Percentiles rank a stretch among this genome's conserved stretches.
Evolutionary conservation across 2,329 filamentous ascomycete genomes (phyloP).

Genomic region (Aspergillus nomiae): DNA sequence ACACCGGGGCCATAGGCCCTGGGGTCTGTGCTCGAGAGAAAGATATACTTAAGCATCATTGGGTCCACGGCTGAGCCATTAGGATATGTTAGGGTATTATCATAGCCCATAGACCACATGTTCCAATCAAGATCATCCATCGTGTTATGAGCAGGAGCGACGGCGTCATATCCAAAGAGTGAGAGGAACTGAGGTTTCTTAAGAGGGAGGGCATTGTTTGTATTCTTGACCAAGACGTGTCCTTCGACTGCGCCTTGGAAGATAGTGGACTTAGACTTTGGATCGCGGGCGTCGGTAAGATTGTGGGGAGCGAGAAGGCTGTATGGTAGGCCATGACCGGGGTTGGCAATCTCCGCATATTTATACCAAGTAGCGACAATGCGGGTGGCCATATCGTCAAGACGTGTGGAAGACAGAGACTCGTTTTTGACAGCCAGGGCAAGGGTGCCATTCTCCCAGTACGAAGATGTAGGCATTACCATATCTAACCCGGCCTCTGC

Average conservation of each 20-base stretch:
- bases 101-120: neutral
- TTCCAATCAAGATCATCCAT: too few species aligned
- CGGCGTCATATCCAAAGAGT: constrained; percentile 63
- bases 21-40: neutral
- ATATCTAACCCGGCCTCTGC: constrained; percentile 71
- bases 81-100: neutral
- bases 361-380: neutral
- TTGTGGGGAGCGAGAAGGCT: neutral
- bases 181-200: constrained; percentile 38
- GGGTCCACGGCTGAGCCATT: neutral
- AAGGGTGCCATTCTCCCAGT: constrained; percentile 6
- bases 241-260: constrained; percentile 55
- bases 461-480: constrained; percentile 35
- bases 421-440: neutral
- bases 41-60: neutral
- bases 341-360: neutral
- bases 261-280: too few species aligned
- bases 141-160: neutral
- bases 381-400: neutral
- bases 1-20: neutral
- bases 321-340: neutral
- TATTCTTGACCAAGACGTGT: constrained; percentile 60
- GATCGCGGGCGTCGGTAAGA: neutral
- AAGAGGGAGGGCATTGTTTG: constrained; percentile 52
- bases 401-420: neutral